phyloP scores from a whole-genome alignment of 139 green algal species.

The Limnomonas spitsbergensis region DNA sequence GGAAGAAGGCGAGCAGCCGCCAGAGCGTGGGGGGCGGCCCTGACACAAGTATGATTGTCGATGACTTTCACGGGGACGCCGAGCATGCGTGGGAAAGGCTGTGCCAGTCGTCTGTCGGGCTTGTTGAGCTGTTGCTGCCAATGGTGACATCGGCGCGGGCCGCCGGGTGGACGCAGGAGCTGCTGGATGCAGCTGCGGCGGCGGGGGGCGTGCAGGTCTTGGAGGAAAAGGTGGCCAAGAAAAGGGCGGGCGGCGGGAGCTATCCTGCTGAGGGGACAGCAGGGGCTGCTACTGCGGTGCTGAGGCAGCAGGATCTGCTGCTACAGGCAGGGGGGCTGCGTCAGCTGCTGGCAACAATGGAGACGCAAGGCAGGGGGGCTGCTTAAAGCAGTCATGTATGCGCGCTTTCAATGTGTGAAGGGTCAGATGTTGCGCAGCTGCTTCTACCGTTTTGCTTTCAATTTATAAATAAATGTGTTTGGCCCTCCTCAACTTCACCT shows the following conservation, averaged over 20 bases:
- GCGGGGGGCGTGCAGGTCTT: not conserved
- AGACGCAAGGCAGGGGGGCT: not conserved
- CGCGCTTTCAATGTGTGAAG: too few relatives aligned
- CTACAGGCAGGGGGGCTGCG: not conserved
- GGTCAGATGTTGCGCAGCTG: too few relatives aligned
- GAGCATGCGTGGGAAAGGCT: not conserved
- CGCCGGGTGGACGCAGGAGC: not conserved
- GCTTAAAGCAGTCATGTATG: too few relatives aligned
- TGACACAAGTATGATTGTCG: slow-evolving; percentile 2
- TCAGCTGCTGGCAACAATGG: not conserved
- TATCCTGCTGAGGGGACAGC: not conserved
- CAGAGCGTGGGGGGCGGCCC: not conserved
- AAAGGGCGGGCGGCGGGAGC: not conserved
- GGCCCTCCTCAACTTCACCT: too few relatives aligned
- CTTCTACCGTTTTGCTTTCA: too few relatives aligned
- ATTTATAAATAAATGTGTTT: too few relatives aligned
- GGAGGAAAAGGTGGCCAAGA: not conserved
- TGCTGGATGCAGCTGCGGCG: not conserved
- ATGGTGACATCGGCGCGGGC: not conserved
- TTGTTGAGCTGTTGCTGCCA: not conserved
- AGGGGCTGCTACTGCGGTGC: not conserved
- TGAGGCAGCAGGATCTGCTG: not conserved
- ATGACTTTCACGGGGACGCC: not conserved
- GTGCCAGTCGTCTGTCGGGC: not conserved
- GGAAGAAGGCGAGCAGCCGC: not conserved